A percentile compares a stretch with the other conserved stretches of the same genome.
These are phyloP conservation scores for Candida oleophila DNA, from an alignment of 805 yeast genomes.

Conservation along the genomic window DNA sequence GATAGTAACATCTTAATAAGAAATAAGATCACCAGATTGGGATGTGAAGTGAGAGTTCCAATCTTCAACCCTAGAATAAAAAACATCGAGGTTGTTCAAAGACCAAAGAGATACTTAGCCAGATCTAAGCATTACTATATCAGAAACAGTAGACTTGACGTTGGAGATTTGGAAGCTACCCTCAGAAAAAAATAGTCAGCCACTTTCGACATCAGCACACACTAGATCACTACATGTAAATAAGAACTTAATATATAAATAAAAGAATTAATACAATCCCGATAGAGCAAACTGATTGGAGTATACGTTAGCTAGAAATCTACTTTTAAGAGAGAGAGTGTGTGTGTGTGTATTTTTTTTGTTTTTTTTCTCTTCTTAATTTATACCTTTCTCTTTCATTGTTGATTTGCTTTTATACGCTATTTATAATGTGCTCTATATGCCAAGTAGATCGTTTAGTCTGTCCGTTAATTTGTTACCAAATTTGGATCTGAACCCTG, in stretches of 20 bases:
- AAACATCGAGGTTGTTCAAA: conserved; percentile 73
- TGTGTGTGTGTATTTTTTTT: not conserved
- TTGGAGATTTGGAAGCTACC: conserved; percentile 58
- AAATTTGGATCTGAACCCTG: conserved; percentile 19
- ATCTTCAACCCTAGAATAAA: conserved; percentile 76
- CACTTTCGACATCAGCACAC: too few species aligned
- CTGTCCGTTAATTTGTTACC: conserved; percentile 16
- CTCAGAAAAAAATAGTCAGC: conserved; percentile 3
- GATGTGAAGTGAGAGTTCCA: conserved; percentile 81
- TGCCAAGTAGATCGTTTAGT: conserved; percentile 9
- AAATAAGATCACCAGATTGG: conserved; percentile 78
- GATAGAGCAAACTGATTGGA: not conserved
- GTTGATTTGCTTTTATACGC: too few species aligned
- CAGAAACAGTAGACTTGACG: conserved; percentile 75
- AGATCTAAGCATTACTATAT: conserved; percentile 90
- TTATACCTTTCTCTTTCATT: too few species aligned
- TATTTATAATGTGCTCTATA: not conserved
- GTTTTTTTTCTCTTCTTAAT: not conserved
- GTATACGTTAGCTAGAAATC: too few species aligned
- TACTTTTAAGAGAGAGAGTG: too few species aligned
- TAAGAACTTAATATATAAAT: too few species aligned
- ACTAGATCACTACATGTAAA: too few species aligned
- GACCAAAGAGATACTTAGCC: conserved; percentile 66
- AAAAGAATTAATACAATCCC: too few species aligned
- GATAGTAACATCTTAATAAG: conserved; percentile 79